phyloP scores from a whole-genome alignment of 169 alveolate species.

The Eimeria necatrix region DNA sequence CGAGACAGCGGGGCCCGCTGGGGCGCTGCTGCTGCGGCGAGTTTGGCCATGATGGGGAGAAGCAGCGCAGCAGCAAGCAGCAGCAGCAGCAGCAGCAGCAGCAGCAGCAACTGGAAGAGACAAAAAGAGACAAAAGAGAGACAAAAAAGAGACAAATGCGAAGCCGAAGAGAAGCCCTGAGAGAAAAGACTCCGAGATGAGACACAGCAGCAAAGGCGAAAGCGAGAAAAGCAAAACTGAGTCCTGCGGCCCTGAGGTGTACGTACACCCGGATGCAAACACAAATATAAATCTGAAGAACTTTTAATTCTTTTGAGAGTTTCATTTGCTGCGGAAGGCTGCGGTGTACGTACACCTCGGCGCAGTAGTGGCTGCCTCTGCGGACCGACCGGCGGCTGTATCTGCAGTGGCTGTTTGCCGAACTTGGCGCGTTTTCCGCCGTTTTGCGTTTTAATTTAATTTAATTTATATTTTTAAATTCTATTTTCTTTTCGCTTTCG shows the following conservation, averaged over 20 bases:
- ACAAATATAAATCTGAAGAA: too few relatives aligned
- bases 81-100: background rate
- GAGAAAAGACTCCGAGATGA: background rate
- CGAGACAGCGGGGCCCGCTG: too few relatives aligned
- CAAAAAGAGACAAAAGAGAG: background rate
- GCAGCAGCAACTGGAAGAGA: background rate
- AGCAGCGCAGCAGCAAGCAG: background rate
- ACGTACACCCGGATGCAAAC: background rate
- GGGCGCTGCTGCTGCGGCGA: too few relatives aligned
- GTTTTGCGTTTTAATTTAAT: background rate
- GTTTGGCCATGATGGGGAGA: too few relatives aligned
- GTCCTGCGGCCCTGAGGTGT: background rate
- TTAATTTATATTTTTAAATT: background rate
- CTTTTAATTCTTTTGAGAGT: too few relatives aligned
- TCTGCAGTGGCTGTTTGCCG: background rate
- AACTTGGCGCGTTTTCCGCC: background rate
- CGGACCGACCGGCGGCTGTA: background rate
- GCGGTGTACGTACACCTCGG: background rate
- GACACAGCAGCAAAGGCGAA: background rate
- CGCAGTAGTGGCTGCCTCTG: background rate
- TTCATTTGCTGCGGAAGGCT: background rate
- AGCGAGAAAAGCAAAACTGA: background rate
- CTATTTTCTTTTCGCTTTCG: background rate
- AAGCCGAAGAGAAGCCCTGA: background rate
- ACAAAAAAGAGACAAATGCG: background rate